Percentiles rank a stretch among this genome's conserved stretches.
Evolutionary conservation across 371 early-diverging fungal species (phyloP).

Genomic region (Mucor circinelloides): DNA sequence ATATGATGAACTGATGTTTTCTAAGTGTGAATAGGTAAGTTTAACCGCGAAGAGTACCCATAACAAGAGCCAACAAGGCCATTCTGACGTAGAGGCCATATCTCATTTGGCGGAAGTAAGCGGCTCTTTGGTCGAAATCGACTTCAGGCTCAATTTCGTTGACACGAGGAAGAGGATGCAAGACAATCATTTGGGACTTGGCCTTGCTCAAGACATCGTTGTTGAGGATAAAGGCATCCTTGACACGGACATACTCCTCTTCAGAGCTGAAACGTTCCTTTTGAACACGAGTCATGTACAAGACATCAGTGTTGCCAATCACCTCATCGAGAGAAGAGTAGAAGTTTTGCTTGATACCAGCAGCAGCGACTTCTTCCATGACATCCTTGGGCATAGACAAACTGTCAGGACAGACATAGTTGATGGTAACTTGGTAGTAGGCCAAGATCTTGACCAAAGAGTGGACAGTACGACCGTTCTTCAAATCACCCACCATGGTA

Average conservation of each 20-base stretch:
- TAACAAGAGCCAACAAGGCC: conserved; percentile 91
- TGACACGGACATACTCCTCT: conserved; percentile 82
- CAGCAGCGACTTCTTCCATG: conserved; percentile 69
- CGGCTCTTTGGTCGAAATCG: conserved; percentile 95
- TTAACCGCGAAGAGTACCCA: conserved; percentile 51
- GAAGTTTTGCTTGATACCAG: conserved; percentile 73
- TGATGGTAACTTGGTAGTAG: conserved; percentile 91
- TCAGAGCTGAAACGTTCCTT: conserved; percentile 87
- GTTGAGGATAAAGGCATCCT: conserved; percentile 84
- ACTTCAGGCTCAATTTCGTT: conserved; percentile 96
- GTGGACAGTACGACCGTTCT: conserved; percentile 98
- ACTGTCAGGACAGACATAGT: conserved; percentile 87
- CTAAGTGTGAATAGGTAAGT: background rate
- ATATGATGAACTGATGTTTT: background rate
- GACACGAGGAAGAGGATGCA: conserved; percentile 97
- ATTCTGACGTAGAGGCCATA: conserved; percentile 97
- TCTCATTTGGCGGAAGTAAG: conserved; percentile 97
- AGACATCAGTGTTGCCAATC: conserved; percentile 88
- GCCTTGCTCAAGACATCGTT: conserved; percentile 82
- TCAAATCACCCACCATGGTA: conserved; percentile 95
- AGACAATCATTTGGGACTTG: conserved; percentile 95
- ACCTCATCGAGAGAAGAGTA: conserved; percentile 74
- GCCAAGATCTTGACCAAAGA: conserved; percentile 87
- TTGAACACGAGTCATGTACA: conserved; percentile 97
- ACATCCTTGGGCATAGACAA: conserved; percentile 90